Evolutionary conservation across 2,329 filamentous ascomycete species (phyloP), one percentile per base, ranked within the genome.

Genomic region (Monosporascus sp.): DNA sequence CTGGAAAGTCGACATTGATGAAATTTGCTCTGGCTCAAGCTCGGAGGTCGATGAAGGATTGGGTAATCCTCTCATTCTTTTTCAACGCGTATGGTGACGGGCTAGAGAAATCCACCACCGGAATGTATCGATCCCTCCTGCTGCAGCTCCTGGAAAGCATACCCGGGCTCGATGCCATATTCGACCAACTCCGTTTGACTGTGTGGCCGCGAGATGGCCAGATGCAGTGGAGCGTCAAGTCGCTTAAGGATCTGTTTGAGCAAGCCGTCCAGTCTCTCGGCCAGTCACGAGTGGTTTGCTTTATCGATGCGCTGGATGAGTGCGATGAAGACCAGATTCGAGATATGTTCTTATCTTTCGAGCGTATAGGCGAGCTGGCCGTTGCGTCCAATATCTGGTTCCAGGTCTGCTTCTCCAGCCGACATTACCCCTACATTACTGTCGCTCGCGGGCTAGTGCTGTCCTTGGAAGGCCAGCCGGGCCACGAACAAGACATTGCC

Each of bases 111-210:
- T 72, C 77, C 0, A 67, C 70, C 0, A 26, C 65, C 0, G 80
- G 81, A 0, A 71, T 84, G 63, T 81, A 80, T 56, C 70, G 78
- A 3, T 77, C 77, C 0, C 51, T 84, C 0, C 51, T 83, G 0
- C 56, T 67, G 1, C 78, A 83, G 38, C 61, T 83, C 0, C 62
- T 83, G 0, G 22, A 66, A 0, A 57, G 63, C 0, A 52, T 65
- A 0, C 63, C 69, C 0, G 63, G 71, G 0, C 61, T 78, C 0
- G 68, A 72, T 49, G 14, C 54, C 0, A 57, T 71, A 0, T 55
- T 77, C 0, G 65, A 73, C 4, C 40, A 55, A 2, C 51, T 51
- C 17, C n/a, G 47, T 3, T 22, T 56, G 14, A 18, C 24, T 24
- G 24, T 24, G 6, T 24, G 24, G 9, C 37, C 41, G 17, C 35